These are phyloP conservation scores for Rhodotorula sp. DNA, from an alignment of 1,284 basidiomycete genomes.

Conservation along the genomic window DNA sequence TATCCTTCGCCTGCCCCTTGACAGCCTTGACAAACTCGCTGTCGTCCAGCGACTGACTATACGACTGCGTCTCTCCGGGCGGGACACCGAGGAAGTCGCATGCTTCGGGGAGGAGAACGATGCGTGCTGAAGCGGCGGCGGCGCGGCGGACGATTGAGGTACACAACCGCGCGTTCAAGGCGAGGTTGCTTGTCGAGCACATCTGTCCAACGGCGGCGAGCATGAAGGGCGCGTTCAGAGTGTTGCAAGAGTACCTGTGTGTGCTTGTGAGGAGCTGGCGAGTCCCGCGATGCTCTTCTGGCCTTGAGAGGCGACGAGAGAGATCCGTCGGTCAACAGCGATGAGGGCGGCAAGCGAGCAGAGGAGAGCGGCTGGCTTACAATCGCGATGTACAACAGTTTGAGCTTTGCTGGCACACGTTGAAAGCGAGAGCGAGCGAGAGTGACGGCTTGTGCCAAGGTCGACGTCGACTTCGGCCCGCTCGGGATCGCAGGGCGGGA, in stretches of 20 bases:
- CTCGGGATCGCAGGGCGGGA: too few relatives aligned
- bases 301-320: not conserved
- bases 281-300: not conserved
- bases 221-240: constrained; percentile 7
- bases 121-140: constrained; percentile 49
- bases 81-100: constrained; percentile 53
- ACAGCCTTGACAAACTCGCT: constrained; percentile 48
- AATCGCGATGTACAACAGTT: too few relatives aligned
- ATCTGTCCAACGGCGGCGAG: constrained; percentile 43
- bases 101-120: constrained; percentile 55
- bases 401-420: too few relatives aligned
- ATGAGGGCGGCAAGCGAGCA: not conserved
- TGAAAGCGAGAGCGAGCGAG: too few relatives aligned
- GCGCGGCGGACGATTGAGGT: constrained; percentile 50
- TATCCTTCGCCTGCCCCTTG: constrained; percentile 48
- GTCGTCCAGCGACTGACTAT: constrained; percentile 44
- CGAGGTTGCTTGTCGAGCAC: constrained; percentile 44
- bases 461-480: too few relatives aligned
- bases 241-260: not conserved
- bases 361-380: not conserved
- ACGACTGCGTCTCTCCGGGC: constrained; percentile 34
- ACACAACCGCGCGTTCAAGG: constrained; percentile 48
- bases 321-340: too few relatives aligned
- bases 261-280: not conserved
- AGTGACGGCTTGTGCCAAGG: too few relatives aligned